Conservation (phyloP, 257 asterid species). For the Fraxinus americana region DNA sequence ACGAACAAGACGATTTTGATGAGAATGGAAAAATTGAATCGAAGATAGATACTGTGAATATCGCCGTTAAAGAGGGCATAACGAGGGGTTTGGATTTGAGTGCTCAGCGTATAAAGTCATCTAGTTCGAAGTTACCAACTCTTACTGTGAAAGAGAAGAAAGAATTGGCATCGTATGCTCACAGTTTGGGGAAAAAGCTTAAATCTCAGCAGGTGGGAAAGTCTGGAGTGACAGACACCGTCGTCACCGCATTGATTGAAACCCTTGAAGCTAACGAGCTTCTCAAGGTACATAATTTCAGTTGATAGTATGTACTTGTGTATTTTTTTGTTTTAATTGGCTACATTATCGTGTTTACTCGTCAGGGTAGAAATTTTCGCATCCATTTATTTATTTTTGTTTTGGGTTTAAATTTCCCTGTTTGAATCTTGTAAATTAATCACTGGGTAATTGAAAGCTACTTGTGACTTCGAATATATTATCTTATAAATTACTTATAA, state of each 20-base stretch:
- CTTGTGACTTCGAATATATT: too few relatives aligned
- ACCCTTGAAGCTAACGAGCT: constrained; percentile 94
- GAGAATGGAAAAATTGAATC: constrained; percentile 22
- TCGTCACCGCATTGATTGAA: constrained; percentile 69
- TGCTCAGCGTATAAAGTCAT: constrained; percentile 16
- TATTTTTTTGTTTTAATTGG: too few relatives aligned
- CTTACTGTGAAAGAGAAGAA: constrained; percentile 83
- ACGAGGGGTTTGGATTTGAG: constrained; percentile 25
- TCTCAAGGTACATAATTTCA: constrained; percentile 58
- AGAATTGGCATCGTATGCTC: constrained; percentile 79
- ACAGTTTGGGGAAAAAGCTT: constrained; percentile 84
- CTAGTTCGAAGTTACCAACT: constrained; percentile 39
- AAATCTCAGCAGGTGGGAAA: constrained; percentile 94
- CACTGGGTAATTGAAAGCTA: too few relatives aligned
- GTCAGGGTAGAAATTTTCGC: too few relatives aligned
- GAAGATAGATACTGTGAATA: constrained; percentile 25
- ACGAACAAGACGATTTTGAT: background rate
- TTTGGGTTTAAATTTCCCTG: too few relatives aligned
- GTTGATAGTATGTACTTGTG: too few relatives aligned
- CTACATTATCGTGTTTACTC: background rate
- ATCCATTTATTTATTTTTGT: too few relatives aligned
- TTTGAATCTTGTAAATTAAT: too few relatives aligned
- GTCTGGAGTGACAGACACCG: constrained; percentile 85
- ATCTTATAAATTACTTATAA: too few relatives aligned
- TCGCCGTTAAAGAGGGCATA: constrained; percentile 29